These are phyloP conservation scores for Hemileccinum impolitum DNA, from an alignment of 768 basidiomycete genomes.

Conservation along the genomic window DNA sequence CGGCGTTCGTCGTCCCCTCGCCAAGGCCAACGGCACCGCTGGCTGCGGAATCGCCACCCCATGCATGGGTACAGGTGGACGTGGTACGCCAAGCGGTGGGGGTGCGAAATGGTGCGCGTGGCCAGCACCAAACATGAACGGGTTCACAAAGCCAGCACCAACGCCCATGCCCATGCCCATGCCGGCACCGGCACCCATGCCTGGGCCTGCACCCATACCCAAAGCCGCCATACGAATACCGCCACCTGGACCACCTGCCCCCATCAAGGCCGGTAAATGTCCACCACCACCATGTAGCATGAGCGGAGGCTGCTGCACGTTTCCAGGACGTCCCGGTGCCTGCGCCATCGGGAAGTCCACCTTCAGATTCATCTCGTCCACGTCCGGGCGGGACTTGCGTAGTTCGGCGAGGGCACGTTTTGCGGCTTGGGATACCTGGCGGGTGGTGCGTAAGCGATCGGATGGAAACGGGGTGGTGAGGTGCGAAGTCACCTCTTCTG, in stretches of 20 bases:
- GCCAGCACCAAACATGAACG: conserved; percentile 18
- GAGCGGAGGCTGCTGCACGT: background rate
- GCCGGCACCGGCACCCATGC: background rate
- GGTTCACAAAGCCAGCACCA: background rate
- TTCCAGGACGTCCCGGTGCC: background rate
- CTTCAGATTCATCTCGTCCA: conserved; percentile 54
- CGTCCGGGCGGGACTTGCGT: conserved; percentile 58
- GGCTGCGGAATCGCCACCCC: background rate
- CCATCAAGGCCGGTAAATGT: background rate
- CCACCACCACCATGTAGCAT: background rate
- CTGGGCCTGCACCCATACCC: background rate
- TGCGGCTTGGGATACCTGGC: conserved; percentile 65
- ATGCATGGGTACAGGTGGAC: background rate
- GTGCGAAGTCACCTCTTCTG: conserved; percentile 50
- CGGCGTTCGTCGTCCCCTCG: background rate
- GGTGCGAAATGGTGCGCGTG: conserved; percentile 10
- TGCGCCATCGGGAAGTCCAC: conserved; percentile 53
- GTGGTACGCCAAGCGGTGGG: background rate
- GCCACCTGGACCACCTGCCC: background rate
- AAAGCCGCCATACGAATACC: background rate
- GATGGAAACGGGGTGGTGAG: background rate
- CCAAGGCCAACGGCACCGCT: background rate
- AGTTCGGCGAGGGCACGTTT: conserved; percentile 64
- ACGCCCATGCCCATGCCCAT: background rate
- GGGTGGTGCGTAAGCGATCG: background rate